phyloP scores from a whole-genome alignment of 2,329 filamentous ascomycete genomes.

The Clarireedia paspali region DNA sequence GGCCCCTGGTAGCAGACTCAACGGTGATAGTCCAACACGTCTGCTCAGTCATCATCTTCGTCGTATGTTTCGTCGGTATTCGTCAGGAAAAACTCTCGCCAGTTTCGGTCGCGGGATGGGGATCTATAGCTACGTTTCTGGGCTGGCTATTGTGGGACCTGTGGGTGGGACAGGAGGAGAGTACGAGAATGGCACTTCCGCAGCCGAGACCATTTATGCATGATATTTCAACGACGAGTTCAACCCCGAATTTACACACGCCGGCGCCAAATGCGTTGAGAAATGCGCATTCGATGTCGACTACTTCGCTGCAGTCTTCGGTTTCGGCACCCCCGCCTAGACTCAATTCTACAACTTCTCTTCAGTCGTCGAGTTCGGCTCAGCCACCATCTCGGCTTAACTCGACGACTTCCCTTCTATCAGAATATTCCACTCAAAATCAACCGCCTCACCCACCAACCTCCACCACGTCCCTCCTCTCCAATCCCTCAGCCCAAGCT shows the following conservation, averaged over 20 bases:
- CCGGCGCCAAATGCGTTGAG: constrained; percentile 1
- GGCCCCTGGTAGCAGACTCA: constrained; percentile 89
- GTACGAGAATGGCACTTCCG: constrained; percentile 16
- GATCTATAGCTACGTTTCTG: constrained; percentile 71
- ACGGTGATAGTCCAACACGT: constrained; percentile 97
- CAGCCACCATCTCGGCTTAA: too few relatives aligned
- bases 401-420: too few relatives aligned
- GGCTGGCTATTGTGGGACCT: constrained; percentile 90
- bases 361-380: too few relatives aligned
- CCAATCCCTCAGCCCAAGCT: constrained; percentile 36
- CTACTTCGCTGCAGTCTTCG: constrained; percentile 3
- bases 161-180: constrained; percentile 71
- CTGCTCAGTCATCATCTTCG: constrained; percentile 88
- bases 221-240: constrained; percentile 24
- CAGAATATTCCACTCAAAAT: too few relatives aligned
- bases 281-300: neutral
- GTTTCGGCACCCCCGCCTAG: constrained; percentile 34
- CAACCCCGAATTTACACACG: constrained; percentile 19
- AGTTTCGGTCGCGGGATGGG: constrained; percentile 79
- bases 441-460: too few relatives aligned
- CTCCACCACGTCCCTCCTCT: neutral
- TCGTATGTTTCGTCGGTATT: constrained; percentile 89
- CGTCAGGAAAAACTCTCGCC: constrained; percentile 81
- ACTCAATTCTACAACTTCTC: too few relatives aligned
- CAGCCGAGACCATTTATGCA: neutral